Evolutionary conservation across 306 rosid genomes (phyloP).

Genomic region (Sophora flavescens): DNA sequence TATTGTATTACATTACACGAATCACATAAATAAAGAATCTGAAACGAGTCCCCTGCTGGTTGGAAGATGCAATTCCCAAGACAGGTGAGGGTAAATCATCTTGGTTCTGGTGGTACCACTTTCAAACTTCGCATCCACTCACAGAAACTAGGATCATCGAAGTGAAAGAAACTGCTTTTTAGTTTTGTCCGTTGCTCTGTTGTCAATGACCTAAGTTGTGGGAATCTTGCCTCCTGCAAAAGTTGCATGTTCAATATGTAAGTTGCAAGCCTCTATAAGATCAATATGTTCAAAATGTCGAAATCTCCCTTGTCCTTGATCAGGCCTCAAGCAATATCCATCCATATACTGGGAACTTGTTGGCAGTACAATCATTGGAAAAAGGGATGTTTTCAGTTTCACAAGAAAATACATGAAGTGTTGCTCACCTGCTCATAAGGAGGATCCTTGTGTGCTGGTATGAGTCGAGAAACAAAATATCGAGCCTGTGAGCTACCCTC

Average conservation of each 20-base stretch:
- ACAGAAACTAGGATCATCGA: conserved; percentile 93
- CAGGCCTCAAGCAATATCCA: conserved; percentile 1
- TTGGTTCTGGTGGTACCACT: conserved; percentile 90
- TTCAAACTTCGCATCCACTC: conserved; percentile 94
- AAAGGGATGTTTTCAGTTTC: neutral
- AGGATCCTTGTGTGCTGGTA: conserved; percentile 98
- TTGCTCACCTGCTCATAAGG: conserved; percentile 95
- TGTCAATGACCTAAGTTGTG: conserved; percentile 77
- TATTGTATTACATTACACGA: neutral
- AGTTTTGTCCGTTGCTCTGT: conserved; percentile 84
- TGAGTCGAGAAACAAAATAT: conserved; percentile 92
- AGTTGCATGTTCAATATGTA: conserved; percentile 18
- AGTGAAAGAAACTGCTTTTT: conserved; percentile 90
- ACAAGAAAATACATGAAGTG: conserved; percentile 1
- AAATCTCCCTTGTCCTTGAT: neutral
- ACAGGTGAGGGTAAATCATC: conserved; percentile 41
- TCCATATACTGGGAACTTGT: neutral
- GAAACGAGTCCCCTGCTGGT: conserved; percentile 27
- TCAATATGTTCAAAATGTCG: neutral
- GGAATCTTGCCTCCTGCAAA: conserved; percentile 93
- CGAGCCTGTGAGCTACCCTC: conserved; percentile 99
- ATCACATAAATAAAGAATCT: conserved; percentile 27
- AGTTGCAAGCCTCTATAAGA: neutral
- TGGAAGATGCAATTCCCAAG: conserved; percentile 32
- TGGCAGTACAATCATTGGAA: neutral